Base-by-base conservation (phyloP, 441 rosid species). In the Brassica balearica region DNA sequence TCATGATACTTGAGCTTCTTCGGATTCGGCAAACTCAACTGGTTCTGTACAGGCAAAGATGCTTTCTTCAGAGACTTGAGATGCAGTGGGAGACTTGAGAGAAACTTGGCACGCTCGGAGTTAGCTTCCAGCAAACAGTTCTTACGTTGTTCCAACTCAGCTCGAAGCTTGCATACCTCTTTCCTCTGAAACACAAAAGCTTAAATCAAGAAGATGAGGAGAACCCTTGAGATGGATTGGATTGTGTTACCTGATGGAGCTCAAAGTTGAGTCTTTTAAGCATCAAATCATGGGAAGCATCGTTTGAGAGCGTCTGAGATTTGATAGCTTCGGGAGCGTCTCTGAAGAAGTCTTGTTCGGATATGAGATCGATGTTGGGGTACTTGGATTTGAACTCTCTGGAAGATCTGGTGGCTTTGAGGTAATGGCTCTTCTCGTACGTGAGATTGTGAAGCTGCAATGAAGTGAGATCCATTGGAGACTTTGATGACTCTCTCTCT, bases 21-120 rank as follows among this genome's bases (percentile, higher is more conserved):
- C 0, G 91, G 76, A 81, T 89, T 90, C 79, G 78, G 69, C 80
- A 92, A 83, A 77, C 95, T 93, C 77, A 95, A 75, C 64, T 91
- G 99, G 75, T 74, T 91, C 85, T 95, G 99, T 63, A 95, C 92
- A 3, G 99, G 99, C 81, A 92, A 75, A 1, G 95, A 92, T 7
- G 93, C 98, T 85, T 93, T 95, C 96, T 93, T 93, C 46, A 95
- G 85, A 25, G 98, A 86, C 79, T 95, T 93, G 46, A 95, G 92
- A 75, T 90, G 97, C 6, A 94, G 84, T 2, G 97, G 98, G 43
- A 93, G 91, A 81, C 93, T 92, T 0, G 91, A 90, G 67, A 93
- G 80, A 88, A 89, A 93, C 88, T 95, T 95, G 83, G 86, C 92
- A 64, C 97, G 82, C 77, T 91, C 92, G 12, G 97, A 94, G 78